Evolutionary conservation across 495 filamentous ascomycete species (phyloP).

Genomic region (Lasiosphaeria miniovina): DNA sequence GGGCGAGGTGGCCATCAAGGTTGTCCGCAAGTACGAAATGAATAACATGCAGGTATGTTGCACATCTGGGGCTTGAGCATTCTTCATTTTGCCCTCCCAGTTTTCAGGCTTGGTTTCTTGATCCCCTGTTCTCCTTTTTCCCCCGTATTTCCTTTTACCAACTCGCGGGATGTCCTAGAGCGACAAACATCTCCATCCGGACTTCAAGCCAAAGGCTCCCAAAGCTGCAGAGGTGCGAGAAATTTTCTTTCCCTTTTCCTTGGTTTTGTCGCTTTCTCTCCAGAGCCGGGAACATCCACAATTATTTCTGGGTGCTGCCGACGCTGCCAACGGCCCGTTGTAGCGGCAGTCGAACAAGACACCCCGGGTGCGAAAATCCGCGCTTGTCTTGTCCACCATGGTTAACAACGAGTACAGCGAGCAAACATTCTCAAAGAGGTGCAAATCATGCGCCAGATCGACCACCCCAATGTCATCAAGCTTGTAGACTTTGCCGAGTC

Average conservation of each 20-base stretch:
- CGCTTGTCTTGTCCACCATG: neutral
- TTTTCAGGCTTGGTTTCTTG: constrained; percentile 32
- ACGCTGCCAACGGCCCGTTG: constrained; percentile 6
- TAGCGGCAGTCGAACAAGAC: constrained; percentile 16
- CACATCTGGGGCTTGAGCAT: constrained; percentile 18
- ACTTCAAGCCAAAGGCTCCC: constrained; percentile 81
- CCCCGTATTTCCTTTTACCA: constrained; percentile 38
- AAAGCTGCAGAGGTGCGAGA: constrained; percentile 96
- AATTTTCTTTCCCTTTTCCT: constrained; percentile 38
- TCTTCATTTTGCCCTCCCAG: constrained; percentile 23
- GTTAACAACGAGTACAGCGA: constrained; percentile 54
- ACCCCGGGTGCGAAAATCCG: constrained; percentile 8
- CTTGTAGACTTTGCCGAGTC: constrained; percentile 93
- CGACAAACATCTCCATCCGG: constrained; percentile 84
- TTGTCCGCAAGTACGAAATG: constrained; percentile 98
- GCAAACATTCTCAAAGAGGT: constrained; percentile 98
- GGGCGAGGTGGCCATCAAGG: constrained; percentile 93
- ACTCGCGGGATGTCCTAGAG: constrained; percentile 56
- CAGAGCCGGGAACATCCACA: constrained; percentile 9
- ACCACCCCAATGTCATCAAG: constrained; percentile 93
- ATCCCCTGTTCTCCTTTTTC: constrained; percentile 20
- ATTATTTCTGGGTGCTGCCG: constrained; percentile 9
- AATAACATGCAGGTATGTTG: constrained; percentile 90
- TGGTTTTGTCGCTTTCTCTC: constrained; percentile 4
- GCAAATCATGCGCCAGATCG: constrained; percentile 94